Evolutionary conservation across 805 yeast genomes (phyloP), one percentile per base, ranked within the genome.

Genomic region (Brettanomyces sp.): DNA sequence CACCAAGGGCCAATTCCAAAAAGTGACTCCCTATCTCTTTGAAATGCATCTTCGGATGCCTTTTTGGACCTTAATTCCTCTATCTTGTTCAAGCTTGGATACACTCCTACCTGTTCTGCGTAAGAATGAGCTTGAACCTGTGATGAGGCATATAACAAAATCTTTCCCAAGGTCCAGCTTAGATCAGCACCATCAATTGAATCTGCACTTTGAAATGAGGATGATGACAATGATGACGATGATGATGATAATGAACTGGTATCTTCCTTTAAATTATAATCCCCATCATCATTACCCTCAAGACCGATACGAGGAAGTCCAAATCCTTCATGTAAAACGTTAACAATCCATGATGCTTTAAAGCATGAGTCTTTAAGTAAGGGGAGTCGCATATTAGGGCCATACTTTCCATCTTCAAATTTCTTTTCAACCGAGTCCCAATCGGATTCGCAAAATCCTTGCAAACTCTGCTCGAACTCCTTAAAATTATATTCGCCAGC

Each of bases 101-200:
- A 55, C 13, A 74, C 63, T 3, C 77, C 79, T 2, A 53, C 63
- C 5, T 50, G 47, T 8, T 30, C 25, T 3, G 33, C 42, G 9
- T 54, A 56, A 5, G 53, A 47, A 4, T 58, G 34, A 8, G 54
- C 30, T 22, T 5, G 67, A 60, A 86, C 71, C 51, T 79, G 80
- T 13, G 90, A 77, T 0, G 95, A 80, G 0, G 96, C 96, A 60
- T 80, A 86, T 11, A 91, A 62, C 4, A 93, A 60, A 25, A 90
- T 88, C 56, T 85, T 82, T 4, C 99, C 99, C 34, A 93, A 61
- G 0, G 98, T 91, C 99, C 99, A 93, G 0, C 96, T 85, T 14
- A 93, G 68, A 53, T 93, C 99, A 4, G 80, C 77, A 2, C 95
- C 96, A 48, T 86, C 75, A 32, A 93, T 78, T 14, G 80, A 73